Evolutionary conservation across 23 red algal species (phyloP).

Genomic region (Gracilaria domingensis): DNA sequence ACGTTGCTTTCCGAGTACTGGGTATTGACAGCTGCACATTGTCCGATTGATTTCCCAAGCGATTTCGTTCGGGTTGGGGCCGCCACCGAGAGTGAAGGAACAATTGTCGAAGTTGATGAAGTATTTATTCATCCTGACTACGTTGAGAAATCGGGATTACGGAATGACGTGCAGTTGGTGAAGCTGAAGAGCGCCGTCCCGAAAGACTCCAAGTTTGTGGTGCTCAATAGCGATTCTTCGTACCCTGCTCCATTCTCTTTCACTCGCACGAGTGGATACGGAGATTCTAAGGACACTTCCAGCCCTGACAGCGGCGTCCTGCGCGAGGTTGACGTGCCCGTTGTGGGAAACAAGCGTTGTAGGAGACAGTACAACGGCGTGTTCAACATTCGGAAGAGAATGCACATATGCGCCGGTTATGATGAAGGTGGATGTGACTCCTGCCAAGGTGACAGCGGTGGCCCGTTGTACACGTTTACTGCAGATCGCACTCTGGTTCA

Average conservation of each 20-base stretch:
- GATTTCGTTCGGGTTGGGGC: not conserved
- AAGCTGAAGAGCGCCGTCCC: slow-evolving; percentile 11
- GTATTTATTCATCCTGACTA: slow-evolving; percentile 9
- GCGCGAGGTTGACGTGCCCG: slow-evolving; percentile 53
- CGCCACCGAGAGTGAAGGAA: slow-evolving; percentile 7
- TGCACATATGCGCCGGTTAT: slow-evolving; percentile 66
- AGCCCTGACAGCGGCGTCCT: not conserved
- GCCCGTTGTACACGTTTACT: slow-evolving; percentile 19
- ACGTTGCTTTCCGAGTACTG: slow-evolving; percentile 43
- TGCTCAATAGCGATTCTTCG: slow-evolving; percentile 36
- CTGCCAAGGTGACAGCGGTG: slow-evolving; percentile 48
- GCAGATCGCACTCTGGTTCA: slow-evolving; percentile 12
- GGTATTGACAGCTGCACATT: slow-evolving; percentile 76
- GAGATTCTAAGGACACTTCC: not conserved
- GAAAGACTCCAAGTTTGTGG: not conserved
- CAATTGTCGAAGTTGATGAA: not conserved
- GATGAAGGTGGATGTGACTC: slow-evolving; percentile 69
- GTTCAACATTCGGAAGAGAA: not conserved
- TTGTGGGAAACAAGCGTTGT: slow-evolving; percentile 22
- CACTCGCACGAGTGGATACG: slow-evolving; percentile 45
- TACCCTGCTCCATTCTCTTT: slow-evolving; percentile 31
- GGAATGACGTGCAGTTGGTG: slow-evolving; percentile 33
- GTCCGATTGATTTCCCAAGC: not conserved
- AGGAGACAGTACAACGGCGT: not conserved
- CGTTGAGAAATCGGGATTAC: not conserved